Conservation (phyloP, 805 yeast species). For the Phaffomyces opuntiae region DNA sequence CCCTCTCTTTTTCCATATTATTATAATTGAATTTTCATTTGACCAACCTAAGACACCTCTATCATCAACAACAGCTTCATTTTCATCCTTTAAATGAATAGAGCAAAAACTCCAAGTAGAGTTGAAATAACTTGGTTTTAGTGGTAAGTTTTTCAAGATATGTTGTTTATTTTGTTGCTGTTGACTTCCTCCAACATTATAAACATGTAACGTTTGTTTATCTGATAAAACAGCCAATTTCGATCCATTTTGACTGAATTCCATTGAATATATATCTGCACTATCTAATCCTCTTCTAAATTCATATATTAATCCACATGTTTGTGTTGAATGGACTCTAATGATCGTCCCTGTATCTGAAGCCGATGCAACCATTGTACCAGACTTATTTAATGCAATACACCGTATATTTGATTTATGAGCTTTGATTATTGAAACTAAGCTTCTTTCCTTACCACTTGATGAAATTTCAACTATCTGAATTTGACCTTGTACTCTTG, state of each 20-base stretch:
- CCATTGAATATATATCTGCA: conserved; percentile 76
- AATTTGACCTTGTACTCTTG: conserved; percentile 66
- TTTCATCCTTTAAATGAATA: conserved; percentile 37
- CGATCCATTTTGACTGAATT: conserved; percentile 70
- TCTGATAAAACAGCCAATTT: conserved; percentile 82
- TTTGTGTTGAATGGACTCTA: conserved; percentile 61
- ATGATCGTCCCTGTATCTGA: conserved; percentile 78
- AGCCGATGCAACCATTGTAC: conserved; percentile 70
- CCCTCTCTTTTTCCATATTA: conserved; percentile 67
- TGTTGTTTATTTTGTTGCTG: conserved; percentile 49
- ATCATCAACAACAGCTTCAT: conserved; percentile 24
- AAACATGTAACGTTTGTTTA: conserved; percentile 84
- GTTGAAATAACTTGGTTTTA: conserved; percentile 68
- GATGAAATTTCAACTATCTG: conserved; percentile 73
- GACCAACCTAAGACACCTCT: conserved; percentile 67
- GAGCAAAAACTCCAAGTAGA: conserved; percentile 88
- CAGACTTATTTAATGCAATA: conserved; percentile 55
- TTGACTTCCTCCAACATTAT: conserved; percentile 39
- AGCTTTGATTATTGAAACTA: conserved; percentile 67
- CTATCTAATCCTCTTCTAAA: conserved; percentile 87
- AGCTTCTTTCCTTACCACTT: conserved; percentile 52
- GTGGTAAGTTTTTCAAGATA: conserved; percentile 53
- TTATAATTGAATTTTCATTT: conserved; percentile 56
- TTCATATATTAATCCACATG: conserved; percentile 68
- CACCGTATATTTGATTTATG: conserved; percentile 63